Conservation (phyloP, 495 filamentous ascomycete genomes). For the Aspergillus biplanus region DNA sequence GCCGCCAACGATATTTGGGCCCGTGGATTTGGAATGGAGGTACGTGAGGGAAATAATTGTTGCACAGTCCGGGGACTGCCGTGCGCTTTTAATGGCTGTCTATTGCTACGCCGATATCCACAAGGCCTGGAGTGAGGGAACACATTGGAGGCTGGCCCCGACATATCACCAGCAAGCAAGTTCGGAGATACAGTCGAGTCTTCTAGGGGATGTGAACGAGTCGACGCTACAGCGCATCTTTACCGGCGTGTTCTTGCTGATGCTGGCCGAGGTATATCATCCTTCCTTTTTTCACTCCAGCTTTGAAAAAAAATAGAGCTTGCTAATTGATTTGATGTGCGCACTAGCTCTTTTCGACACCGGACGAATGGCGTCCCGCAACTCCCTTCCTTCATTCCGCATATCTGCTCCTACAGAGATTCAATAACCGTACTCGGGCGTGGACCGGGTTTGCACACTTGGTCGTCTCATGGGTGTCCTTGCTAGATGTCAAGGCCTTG, state of each 20-base stretch:
- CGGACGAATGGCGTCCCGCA: slow-evolving; percentile 33
- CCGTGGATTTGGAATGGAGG: slow-evolving; percentile 41
- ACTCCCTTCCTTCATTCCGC: slow-evolving; percentile 42
- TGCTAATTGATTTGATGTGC: too few relatives aligned
- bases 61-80: slow-evolving; percentile 31
- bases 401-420: slow-evolving; percentile 42
- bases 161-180: slow-evolving; percentile 40
- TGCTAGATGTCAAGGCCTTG: slow-evolving; percentile 46
- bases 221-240: slow-evolving; percentile 34
- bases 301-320: too few relatives aligned
- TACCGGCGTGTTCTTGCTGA: slow-evolving; percentile 40
- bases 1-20: slow-evolving; percentile 42
- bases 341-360: slow-evolving; percentile 34
- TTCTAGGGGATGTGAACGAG: slow-evolving; percentile 36
- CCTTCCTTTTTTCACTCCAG: neutral
- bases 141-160: slow-evolving; percentile 36
- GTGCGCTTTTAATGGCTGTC: slow-evolving; percentile 35
- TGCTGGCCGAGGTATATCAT: slow-evolving; percentile 43
- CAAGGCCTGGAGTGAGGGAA: slow-evolving; percentile 35
- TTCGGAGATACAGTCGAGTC: slow-evolving; percentile 38
- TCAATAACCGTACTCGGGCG: slow-evolving; percentile 30
- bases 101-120: slow-evolving; percentile 45
- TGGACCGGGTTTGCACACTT: slow-evolving; percentile 39
- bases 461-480: slow-evolving; percentile 40
- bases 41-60: slow-evolving; percentile 36